Conservation (phyloP, 2,329 filamentous ascomycete species). For the Pseudodiploospora longispora region DNA sequence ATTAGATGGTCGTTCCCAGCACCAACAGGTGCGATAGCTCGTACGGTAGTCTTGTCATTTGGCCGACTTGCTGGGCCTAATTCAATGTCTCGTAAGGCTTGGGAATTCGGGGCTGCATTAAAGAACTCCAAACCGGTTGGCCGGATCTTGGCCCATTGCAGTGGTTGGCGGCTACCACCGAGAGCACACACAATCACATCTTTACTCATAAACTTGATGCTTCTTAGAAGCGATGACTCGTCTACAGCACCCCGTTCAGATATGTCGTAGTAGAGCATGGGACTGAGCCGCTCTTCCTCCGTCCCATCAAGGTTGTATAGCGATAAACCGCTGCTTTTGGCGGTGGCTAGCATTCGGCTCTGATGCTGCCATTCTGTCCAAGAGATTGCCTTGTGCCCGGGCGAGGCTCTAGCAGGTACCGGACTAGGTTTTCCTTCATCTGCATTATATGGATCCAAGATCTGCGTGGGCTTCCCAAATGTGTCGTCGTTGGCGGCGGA, state of each 20-base stretch:
- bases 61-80: neutral
- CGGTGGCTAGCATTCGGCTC: conserved; percentile 21
- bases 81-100: neutral
- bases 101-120: conserved; percentile 23
- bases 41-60: conserved; percentile 30
- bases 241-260: conserved; percentile 9
- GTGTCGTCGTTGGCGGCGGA: conserved; percentile 26
- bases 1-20: conserved; percentile 32
- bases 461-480: conserved; percentile 18
- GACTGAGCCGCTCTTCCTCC: conserved; percentile 8
- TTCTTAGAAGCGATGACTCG: conserved; percentile 20
- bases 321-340: conserved; percentile 21
- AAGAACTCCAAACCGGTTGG: conserved; percentile 35
- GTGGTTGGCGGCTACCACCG: conserved; percentile 31
- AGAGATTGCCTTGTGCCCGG: conserved; percentile 17
- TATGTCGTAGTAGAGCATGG: conserved; percentile 19
- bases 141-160: conserved; percentile 38
- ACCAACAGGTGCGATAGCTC: conserved; percentile 39
- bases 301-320: conserved; percentile 19
- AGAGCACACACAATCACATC: conserved; percentile 38
- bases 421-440: conserved; percentile 5
- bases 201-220: conserved; percentile 37
- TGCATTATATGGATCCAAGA: conserved; percentile 11
- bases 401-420: conserved; percentile 6
- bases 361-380: conserved; percentile 26